phyloP scores from a whole-genome alignment of 495 filamentous ascomycete species.

The Aspergillus mulundensis region DNA sequence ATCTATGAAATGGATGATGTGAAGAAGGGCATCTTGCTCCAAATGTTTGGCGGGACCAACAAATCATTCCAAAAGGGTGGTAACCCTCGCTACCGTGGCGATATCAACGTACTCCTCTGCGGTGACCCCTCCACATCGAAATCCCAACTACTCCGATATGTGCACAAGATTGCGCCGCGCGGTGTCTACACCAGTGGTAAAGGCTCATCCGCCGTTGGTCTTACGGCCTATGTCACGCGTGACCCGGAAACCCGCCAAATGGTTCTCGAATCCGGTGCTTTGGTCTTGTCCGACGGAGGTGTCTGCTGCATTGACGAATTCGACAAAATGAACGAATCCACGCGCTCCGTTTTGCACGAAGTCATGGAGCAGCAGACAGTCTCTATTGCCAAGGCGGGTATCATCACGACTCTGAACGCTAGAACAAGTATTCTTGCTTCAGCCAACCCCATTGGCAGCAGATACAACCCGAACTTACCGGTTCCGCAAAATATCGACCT shows the following conservation, averaged over 20 bases:
- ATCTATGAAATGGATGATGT: slow-evolving; percentile 98
- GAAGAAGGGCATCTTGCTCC: slow-evolving; percentile 95
- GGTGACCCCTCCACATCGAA: slow-evolving; percentile 96
- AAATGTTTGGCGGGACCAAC: slow-evolving; percentile 98
- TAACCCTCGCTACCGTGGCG: slow-evolving; percentile 89
- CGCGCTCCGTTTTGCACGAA: slow-evolving; percentile 94
- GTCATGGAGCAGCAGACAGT: slow-evolving; percentile 99
- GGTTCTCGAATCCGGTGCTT: slow-evolving; percentile 92
- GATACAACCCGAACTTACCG: slow-evolving; percentile 92
- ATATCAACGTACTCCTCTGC: slow-evolving; percentile 95
- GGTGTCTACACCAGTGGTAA: slow-evolving; percentile 98
- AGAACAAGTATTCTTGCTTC: slow-evolving; percentile 91
- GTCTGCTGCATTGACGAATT: slow-evolving; percentile 99
- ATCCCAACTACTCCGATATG: slow-evolving; percentile 88
- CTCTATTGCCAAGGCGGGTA: slow-evolving; percentile 96
- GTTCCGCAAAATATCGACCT: slow-evolving; percentile 98
- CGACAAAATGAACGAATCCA: slow-evolving; percentile 98
- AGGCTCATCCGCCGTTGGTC: slow-evolving; percentile 93
- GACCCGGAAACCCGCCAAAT: slow-evolving; percentile 93
- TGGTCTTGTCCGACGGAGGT: slow-evolving; percentile 93
- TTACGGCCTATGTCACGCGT: slow-evolving; percentile 96
- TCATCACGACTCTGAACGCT: slow-evolving; percentile 97
- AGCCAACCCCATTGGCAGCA: slow-evolving; percentile 94
- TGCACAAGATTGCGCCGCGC: slow-evolving; percentile 95
- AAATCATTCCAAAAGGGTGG: slow-evolving; percentile 96